These are phyloP conservation scores for Thalassiosira mediterranea DNA, from an alignment of 352 stramenopile species.

Conservation along the genomic window DNA sequence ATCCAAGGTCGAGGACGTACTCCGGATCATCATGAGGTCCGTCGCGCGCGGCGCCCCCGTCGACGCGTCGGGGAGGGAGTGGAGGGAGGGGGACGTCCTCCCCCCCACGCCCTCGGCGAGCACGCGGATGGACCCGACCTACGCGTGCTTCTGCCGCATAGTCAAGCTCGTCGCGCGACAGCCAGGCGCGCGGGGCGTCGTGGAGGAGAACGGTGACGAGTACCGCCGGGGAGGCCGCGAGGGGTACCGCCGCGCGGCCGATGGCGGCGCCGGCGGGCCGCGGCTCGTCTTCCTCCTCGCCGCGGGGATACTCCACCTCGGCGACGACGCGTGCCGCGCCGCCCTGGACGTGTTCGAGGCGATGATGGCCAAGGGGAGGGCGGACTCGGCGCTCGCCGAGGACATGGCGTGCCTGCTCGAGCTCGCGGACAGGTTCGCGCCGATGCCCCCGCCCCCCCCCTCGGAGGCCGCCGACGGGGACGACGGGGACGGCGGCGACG, in stretches of 20 bases:
- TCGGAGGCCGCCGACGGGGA: background rate
- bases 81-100: background rate
- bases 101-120: slow-evolving; percentile 16
- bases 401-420: slow-evolving; percentile 74
- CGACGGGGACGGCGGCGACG: slow-evolving; percentile 13
- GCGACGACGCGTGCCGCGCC: slow-evolving; percentile 52
- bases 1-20: slow-evolving; percentile 70
- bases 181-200: slow-evolving; percentile 23
- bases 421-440: slow-evolving; percentile 67
- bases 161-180: slow-evolving; percentile 49
- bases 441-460: background rate
- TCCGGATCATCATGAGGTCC: slow-evolving; percentile 57
- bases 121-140: slow-evolving; percentile 56
- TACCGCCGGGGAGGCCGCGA: slow-evolving; percentile 3
- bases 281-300: slow-evolving; percentile 58
- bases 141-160: slow-evolving; percentile 57
- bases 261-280: slow-evolving; percentile 20
- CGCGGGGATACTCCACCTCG: slow-evolving; percentile 70
- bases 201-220: slow-evolving; percentile 16
- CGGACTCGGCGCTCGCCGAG: slow-evolving; percentile 46
- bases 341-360: slow-evolving; percentile 75
- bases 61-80: background rate
- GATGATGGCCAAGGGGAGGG: slow-evolving; percentile 64
- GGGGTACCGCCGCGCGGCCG: slow-evolving; percentile 25
- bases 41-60: slow-evolving; percentile 5